Evolutionary conservation across 2,329 filamentous ascomycete genomes (phyloP), one percentile per base, ranked within the genome.

Genomic region (Didymella arachidicola): DNA sequence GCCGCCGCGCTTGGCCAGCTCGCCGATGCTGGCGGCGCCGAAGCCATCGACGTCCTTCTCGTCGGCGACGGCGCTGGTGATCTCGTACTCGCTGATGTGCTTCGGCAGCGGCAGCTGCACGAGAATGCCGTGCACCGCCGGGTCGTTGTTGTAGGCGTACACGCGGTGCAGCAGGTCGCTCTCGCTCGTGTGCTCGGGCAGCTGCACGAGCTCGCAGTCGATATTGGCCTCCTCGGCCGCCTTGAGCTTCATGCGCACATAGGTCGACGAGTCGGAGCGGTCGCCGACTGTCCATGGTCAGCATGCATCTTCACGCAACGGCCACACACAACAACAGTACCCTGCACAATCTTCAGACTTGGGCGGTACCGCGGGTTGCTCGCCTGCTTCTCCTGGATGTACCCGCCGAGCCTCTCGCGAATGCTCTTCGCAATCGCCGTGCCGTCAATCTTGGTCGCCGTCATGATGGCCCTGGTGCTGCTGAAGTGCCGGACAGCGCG

Each of bases 191-290:
- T 88, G 83, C 70, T 94, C 91, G 49, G 91, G 87, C 71, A 93
- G 91, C 74, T 94, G 91, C 67, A 96, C 82, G 64, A 97, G 82
- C 72, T 93, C 89, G 82, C 94, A 97, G 63, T 86, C 84, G 75
- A 99, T 97, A 73, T 92, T 92, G 73, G 93, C 93, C 91, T 98
- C 95, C 77, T 91, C 84, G 58, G 95, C 95, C 66, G 95, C 95
- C 85, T 97, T 99, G 74, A 97, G 82, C 83, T 99, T 99, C 95
- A 99, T 99, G 81, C 93, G 93, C 80, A 99, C 94, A 90, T 99
- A 99, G 51, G 94, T 98, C 73, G 91, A 90, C 36, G 93, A 97
- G 81, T 99, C 95, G 67, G 91, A 92, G 71, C 95, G 89, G 78
- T 93, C 90, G 75, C 93, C 95, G 69, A 99, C 95, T 95, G 58